These are phyloP conservation scores for Umbelopsis sp. DNA, from an alignment of 371 early-diverging fungal genomes.

Conservation along the genomic window DNA sequence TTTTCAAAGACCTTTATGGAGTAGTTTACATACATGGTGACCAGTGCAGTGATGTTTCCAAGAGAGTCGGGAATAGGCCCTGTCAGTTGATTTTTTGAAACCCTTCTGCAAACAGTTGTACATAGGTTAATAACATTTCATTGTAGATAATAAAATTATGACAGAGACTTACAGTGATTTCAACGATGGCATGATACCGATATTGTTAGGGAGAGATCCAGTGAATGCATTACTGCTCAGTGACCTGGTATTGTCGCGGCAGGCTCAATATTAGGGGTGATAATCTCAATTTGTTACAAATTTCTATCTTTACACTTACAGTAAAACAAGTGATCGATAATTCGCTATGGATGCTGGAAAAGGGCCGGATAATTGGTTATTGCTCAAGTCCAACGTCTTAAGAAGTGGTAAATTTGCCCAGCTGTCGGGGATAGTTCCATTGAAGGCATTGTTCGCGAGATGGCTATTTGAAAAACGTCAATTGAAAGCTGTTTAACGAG, in stretches of 20 bases:
- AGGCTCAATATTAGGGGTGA: background rate
- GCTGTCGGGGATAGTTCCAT: slow-evolving; percentile 41
- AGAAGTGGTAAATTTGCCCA: slow-evolving; percentile 30
- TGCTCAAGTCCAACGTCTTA: slow-evolving; percentile 38
- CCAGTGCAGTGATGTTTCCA: slow-evolving; percentile 27
- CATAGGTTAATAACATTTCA: background rate
- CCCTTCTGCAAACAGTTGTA: slow-evolving; percentile 19
- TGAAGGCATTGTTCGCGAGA: slow-evolving; percentile 46
- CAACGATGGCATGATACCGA: slow-evolving; percentile 30
- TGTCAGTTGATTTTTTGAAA: slow-evolving; percentile 30
- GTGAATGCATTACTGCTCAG: slow-evolving; percentile 40
- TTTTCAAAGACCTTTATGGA: background rate
- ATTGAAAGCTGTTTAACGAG: too few species aligned
- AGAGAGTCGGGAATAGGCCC: slow-evolving; percentile 31
- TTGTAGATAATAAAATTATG: background rate
- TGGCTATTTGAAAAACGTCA: slow-evolving; percentile 27
- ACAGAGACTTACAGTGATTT: slow-evolving; percentile 32
- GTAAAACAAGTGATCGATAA: slow-evolving; percentile 23
- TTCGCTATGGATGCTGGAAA: slow-evolving; percentile 34
- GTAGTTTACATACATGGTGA: slow-evolving; percentile 23
- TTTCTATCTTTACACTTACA: slow-evolving; percentile 27
- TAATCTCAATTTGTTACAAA: background rate
- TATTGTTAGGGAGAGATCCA: slow-evolving; percentile 31
- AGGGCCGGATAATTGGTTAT: slow-evolving; percentile 42
- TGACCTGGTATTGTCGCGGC: slow-evolving; percentile 19